These are phyloP conservation scores for Sclerotinia glacialis DNA, from an alignment of 2,329 filamentous ascomycete species.

Conservation along the genomic window DNA sequence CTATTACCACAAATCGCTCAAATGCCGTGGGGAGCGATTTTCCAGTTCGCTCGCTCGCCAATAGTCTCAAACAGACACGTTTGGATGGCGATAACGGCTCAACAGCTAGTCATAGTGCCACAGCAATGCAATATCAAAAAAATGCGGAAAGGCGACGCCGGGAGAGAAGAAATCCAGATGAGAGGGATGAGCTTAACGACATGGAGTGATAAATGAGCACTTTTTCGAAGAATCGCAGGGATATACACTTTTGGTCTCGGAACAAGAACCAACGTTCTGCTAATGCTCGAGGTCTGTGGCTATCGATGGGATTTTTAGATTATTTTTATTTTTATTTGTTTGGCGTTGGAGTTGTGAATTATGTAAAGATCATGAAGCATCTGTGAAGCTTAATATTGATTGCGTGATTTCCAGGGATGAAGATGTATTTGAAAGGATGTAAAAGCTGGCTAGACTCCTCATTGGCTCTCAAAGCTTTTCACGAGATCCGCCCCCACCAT, in stretches of 20 bases:
- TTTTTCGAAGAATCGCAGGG: background rate
- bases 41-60: too few relatives aligned
- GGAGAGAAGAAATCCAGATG: background rate
- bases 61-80: too few relatives aligned
- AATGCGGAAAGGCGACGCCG: background rate
- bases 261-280: background rate
- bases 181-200: background rate
- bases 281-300: too few relatives aligned
- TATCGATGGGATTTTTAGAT: background rate
- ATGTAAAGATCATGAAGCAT: background rate
- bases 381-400: background rate
- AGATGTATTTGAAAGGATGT: background rate
- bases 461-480: background rate
- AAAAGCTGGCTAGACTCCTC: background rate
- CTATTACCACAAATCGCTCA: too few relatives aligned
- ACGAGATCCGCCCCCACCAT: constrained; percentile 10
- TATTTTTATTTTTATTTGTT: background rate
- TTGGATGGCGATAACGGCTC: background rate
- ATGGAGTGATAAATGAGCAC: background rate
- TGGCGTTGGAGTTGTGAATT: background rate
- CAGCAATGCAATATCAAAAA: background rate
- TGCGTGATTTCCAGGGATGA: background rate
- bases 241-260: background rate
- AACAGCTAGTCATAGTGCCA: background rate
- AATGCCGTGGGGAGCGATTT: too few relatives aligned